Base-by-base conservation (phyloP, 2,329 filamentous ascomycete species). In the Cucurbitaria berberidis region DNA sequence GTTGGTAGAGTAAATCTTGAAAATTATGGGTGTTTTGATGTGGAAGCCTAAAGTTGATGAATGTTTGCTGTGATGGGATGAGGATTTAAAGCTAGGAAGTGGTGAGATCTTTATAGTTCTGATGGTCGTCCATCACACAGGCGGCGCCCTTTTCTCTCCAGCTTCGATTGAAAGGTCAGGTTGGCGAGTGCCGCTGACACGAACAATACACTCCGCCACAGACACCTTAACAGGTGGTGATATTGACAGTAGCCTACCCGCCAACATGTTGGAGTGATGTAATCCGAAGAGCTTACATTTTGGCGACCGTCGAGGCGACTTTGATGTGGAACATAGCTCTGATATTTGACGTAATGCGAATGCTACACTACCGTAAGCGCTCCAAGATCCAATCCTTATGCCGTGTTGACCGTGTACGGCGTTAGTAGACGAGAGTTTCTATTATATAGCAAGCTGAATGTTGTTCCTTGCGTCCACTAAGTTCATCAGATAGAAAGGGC, bases 161-260 rank as follows among this genome's bases (percentile, higher is more conserved):
- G 7, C 13, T 22, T n/a, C 9, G 40, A 32, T 45, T 32, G 11
- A 21, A 15, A 6, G 30, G 24, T 22, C 18, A 10, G 19, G n/a
- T 22, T 26, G 35, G 34, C 41, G 26, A 26, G 19, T 18, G 13
- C 27, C 24, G 41, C 48, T 51, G 41, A 45, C 48, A 45, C 41
- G 41, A 51, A 11, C 21, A 21, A 51, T 19, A 24, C 35, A 11
- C n/a, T 35, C 24, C 35, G 30, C 21, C 41, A 51, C 41, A 22
- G 26, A 34, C 41, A 9, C 24, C 48, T 43, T 45, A 51, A 34
- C 26, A 30, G 42, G 26, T 10, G 21, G 27, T 36, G 26, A 15
- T 42, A 43, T 43, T 16, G 27, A 15, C 26, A 6, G 24, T 36
- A 34, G 39, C n/a, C 40, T 26, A 34, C 26, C 39, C 22, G 36